Evolutionary conservation across 164 flowering plant genomes (phyloP).

Genomic region (Kalanchoe fedtschenkoi): DNA sequence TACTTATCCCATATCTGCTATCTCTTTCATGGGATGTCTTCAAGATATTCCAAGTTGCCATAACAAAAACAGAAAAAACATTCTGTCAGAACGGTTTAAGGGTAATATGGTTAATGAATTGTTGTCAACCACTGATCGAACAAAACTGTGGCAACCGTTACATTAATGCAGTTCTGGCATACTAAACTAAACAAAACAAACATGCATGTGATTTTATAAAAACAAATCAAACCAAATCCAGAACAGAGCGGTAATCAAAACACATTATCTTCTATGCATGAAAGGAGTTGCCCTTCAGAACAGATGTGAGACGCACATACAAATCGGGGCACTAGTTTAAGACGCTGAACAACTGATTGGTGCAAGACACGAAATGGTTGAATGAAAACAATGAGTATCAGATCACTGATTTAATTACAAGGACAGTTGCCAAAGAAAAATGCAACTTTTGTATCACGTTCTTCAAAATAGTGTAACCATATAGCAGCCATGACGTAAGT

Average conservation of each 20-base stretch:
- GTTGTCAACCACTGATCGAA: not conserved
- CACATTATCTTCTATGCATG: not conserved
- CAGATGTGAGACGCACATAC: not conserved
- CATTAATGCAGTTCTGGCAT: not conserved
- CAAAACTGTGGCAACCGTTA: not conserved
- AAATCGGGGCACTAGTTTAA: not conserved
- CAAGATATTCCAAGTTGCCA: not conserved
- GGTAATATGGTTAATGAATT: not conserved
- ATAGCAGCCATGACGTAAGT: not conserved
- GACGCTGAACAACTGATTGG: too few relatives aligned
- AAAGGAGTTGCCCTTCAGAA: not conserved
- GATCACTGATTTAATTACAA: not conserved
- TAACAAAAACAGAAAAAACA: not conserved
- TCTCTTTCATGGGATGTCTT: slow-evolving; percentile 52
- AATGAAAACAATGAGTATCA: not conserved
- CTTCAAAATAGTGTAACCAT: not conserved
- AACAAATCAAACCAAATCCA: not conserved
- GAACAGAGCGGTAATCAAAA: not conserved
- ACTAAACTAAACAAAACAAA: not conserved
- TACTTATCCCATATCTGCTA: slow-evolving; percentile 32
- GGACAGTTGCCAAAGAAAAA: not conserved
- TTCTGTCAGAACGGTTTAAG: slow-evolving; percentile 1
- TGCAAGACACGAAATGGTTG: too few relatives aligned
- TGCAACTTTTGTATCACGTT: not conserved
- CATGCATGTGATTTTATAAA: not conserved